Evolutionary conservation across 345 rosid species (phyloP), one percentile per base, ranked within the genome.

Genomic region (Lepidium aucheri): DNA sequence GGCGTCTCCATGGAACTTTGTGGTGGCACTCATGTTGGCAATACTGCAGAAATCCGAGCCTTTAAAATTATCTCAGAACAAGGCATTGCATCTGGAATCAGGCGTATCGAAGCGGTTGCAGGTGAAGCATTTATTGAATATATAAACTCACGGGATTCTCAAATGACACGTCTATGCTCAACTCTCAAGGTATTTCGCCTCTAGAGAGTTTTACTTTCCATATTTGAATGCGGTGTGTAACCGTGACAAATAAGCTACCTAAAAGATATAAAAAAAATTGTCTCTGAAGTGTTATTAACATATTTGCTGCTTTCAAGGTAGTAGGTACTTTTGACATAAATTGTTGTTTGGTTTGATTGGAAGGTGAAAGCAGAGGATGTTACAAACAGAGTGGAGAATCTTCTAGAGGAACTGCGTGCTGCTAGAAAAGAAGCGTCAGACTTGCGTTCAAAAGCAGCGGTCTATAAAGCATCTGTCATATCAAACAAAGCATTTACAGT

Each of bases 1-100:
- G 98, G 97, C 67, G 90, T 93, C 57, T 93, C 98, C 28, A 86
- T 93, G 96, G 98, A 93, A 80, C 96, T 93, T 64, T 90, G 98
- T 73, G 97, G 97, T 74, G 98, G 98, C 73, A 93, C 98, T 45
- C 98, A 88, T 77, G 98, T 93, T 60, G 71, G 75, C 72, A 90
- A 82, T 78, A 93, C 98, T 70, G 75, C 87, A 44, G 98, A 93
- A 70, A 93, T 93, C 68, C 83, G 92, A 22, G 96, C 89, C 65
- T 88, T 90, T 83, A 93, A 93, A 73, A 84, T 90, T 15, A 86
- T 93, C 63, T 90, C 95, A 3, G 98, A 93, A 77, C 96, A 90
- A 57, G 98, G 96, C n/a, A 83, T 93, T 83, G 97, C 98, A 65
- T 86, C 98, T 50, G 98, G 98, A 65, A 74, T 83, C 61, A 82